A percentile compares a stretch with the other conserved stretches of the same genome.
These are phyloP conservation scores for Suillus luteus DNA, from an alignment of 768 basidiomycete genomes.

Conservation along the genomic window DNA sequence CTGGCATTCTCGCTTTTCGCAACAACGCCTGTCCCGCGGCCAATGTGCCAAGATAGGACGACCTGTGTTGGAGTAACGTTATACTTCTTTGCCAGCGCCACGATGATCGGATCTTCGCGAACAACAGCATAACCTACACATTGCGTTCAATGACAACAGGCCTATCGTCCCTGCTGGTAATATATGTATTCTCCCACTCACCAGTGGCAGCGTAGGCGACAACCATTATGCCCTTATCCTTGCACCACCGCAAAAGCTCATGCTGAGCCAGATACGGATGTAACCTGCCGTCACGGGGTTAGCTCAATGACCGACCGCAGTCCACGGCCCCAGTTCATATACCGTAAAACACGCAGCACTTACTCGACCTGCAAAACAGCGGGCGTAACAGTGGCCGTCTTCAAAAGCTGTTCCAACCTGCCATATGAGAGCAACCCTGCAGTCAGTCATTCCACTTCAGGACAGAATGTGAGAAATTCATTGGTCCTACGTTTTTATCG, in stretches of 20 bases:
- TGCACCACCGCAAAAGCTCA: constrained; percentile 45
- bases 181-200: constrained; percentile 19
- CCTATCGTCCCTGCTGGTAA: neutral
- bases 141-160: neutral
- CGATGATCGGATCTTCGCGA: constrained; percentile 36
- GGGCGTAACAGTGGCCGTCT: constrained; percentile 40
- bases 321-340: constrained; percentile 31
- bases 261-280: constrained; percentile 46
- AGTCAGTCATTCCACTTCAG: constrained; percentile 11
- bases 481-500: constrained; percentile 41
- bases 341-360: constrained; percentile 5
- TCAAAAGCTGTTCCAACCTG: constrained; percentile 12
- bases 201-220: constrained; percentile 52
- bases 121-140: constrained; percentile 27
- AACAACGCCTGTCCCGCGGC: constrained; percentile 53
- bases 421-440: neutral
- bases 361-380: constrained; percentile 45
- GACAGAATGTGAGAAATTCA: constrained; percentile 34
- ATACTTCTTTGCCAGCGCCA: constrained; percentile 39
- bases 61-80: constrained; percentile 52
- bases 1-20: constrained; percentile 53
- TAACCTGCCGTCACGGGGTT: constrained; percentile 17
- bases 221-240: constrained; percentile 42
- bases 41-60: constrained; percentile 58
- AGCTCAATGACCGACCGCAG: constrained; percentile 38